phyloP scores from a whole-genome alignment of 306 rosid genomes.

The Vicia faba region DNA sequence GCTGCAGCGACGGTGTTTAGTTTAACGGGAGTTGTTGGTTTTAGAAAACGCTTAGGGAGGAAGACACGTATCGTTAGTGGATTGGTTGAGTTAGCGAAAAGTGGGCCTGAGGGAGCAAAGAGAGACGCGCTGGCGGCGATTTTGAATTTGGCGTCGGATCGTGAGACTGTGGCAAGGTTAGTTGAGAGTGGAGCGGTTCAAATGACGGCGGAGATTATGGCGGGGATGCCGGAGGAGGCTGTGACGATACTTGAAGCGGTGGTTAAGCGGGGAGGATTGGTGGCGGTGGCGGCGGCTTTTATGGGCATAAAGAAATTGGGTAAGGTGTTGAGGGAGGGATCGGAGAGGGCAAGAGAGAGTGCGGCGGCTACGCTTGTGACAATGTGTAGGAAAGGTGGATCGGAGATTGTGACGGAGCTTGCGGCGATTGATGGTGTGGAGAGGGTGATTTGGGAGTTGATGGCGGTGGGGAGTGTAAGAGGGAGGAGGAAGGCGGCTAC shows the following conservation, averaged over 20 bases:
- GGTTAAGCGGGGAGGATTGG: constrained; percentile 77
- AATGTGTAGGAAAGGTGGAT: constrained; percentile 78
- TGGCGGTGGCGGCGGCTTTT: constrained; percentile 68
- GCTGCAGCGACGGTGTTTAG: constrained; percentile 89
- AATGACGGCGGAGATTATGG: constrained; percentile 53
- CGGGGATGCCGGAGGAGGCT: constrained; percentile 71
- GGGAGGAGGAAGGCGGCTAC: constrained; percentile 83
- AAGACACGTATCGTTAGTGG: constrained; percentile 65
- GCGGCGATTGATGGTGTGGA: constrained; percentile 71
- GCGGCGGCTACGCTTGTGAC: constrained; percentile 85
- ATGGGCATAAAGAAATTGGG: constrained; percentile 56
- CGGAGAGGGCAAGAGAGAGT: constrained; percentile 80
- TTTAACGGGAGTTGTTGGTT: constrained; percentile 50
- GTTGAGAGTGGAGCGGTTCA: constrained; percentile 74
- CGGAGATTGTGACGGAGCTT: constrained; percentile 75
- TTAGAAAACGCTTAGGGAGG: constrained; percentile 66
- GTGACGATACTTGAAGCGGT: constrained; percentile 70
- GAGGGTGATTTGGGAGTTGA: constrained; percentile 81
- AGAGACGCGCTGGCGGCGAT: constrained; percentile 83
- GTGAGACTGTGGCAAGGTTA: constrained; percentile 63
- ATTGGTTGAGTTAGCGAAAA: constrained; percentile 60
- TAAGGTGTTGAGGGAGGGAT: constrained; percentile 61
- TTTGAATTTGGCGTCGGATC: constrained; percentile 65
- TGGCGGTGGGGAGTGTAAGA: constrained; percentile 75
- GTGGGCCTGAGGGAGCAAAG: constrained; percentile 58